Evolutionary conservation across 2,329 filamentous ascomycete genomes (phyloP).

Genomic region (Aureobasidium melanogenum): DNA sequence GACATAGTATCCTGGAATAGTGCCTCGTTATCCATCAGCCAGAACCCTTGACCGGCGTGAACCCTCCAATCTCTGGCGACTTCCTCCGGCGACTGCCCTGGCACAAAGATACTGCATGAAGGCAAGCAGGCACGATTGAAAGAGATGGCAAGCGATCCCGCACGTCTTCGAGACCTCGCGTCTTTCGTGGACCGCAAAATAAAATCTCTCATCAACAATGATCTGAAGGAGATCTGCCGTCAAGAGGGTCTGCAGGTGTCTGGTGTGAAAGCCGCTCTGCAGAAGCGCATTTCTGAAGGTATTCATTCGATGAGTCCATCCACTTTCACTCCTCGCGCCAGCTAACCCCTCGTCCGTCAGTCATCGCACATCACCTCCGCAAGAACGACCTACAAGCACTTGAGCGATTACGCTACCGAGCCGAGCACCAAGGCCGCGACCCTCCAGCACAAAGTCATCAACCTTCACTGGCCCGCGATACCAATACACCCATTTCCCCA

Average conservation of each 20-base stretch:
- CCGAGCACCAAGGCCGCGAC: slow-evolving; percentile 31
- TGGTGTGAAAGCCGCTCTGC: slow-evolving; percentile 77
- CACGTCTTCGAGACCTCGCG: background rate
- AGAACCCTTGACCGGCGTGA: background rate
- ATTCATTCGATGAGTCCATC: slow-evolving; percentile 30
- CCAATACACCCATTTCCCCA: slow-evolving; percentile 10
- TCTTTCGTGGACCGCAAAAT: slow-evolving; percentile 35
- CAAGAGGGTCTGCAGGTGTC: slow-evolving; percentile 66
- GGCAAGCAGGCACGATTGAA: background rate
- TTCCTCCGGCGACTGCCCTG: background rate
- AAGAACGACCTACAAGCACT: slow-evolving; percentile 28
- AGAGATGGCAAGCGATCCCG: background rate
- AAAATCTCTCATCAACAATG: slow-evolving; percentile 51
- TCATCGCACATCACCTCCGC: slow-evolving; percentile 28
- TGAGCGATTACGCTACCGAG: slow-evolving; percentile 31
- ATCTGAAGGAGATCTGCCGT: slow-evolving; percentile 69
- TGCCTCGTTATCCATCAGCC: background rate
- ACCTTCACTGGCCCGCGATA: slow-evolving; percentile 1
- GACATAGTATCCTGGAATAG: background rate
- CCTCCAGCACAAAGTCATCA: slow-evolving; percentile 19
- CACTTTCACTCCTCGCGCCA: background rate
- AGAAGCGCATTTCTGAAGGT: slow-evolving; percentile 71
- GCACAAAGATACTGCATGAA: background rate
- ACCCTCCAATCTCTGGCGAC: background rate
- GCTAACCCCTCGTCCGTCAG: slow-evolving; percentile 20